Evolutionary conservation across 257 asterid genomes (phyloP), one percentile per base, ranked within the genome.

Genomic region (Solanum commersonii): DNA sequence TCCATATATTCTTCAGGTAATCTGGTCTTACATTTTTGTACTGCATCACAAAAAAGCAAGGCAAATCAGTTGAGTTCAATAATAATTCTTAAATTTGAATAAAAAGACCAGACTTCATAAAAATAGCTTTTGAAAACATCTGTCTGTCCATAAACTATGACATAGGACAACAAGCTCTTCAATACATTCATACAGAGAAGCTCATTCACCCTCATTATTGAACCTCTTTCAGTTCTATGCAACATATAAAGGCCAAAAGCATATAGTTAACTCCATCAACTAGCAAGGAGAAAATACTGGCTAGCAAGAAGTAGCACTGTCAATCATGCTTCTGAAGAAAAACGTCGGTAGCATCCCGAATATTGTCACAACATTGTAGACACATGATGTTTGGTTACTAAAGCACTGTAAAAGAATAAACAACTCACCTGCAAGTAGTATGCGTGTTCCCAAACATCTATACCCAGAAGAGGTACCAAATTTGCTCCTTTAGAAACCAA

Each of bases 391-490:
- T 79, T 27, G 38, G 3, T 18, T 49, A 49, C 34, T 49, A 82
- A 81, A 49, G 44, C 27, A 87, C 33, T 4, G 52, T 33, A 63
- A 82, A 33, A 81, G 63, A 59, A 56, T 38, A 74, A 88, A 22
- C 59, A 59, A 86, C 78, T 22, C 87, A 95, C 98, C 98, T 95
- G 98, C 83, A 94, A 92, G 91, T 95, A 95, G 94, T 95, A 95
- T 27, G 98, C 98, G 63, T 94, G 98, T 89, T 95, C 98, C 98
- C 98, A 95, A 34, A 95, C 98, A 76, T 95, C 98, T 70, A 95
- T 94, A 18, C 98, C 96, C 77, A 95, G 91, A 86, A 95, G 89
- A 68, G 98, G 98, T 85, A 93, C 94, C 93, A 95, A 91, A 88
- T 77, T 92, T 84, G 94, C 81, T 84, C 98, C 96, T 93, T 93